Conservation (phyloP, 1,139 yeast genomes). For the Citeromyces siamensis region DNA sequence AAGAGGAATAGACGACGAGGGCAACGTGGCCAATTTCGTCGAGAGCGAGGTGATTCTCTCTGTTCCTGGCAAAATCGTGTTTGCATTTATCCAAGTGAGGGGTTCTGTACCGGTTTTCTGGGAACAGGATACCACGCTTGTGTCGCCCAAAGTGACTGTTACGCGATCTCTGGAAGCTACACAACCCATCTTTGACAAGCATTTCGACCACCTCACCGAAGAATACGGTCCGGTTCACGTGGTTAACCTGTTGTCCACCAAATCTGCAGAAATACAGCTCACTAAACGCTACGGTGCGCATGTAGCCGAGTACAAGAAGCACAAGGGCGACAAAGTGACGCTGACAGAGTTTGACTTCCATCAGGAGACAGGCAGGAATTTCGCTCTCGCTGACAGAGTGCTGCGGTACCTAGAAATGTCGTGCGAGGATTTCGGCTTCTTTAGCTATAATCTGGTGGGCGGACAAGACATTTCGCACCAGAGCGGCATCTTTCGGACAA, state of each 20-base stretch:
- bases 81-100: conserved; percentile 76
- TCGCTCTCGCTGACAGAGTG: conserved; percentile 69
- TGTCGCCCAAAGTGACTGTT: conserved; percentile 75
- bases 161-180: conserved; percentile 89
- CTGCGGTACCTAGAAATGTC: conserved; percentile 53
- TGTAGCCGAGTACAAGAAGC: conserved; percentile 20
- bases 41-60: conserved; percentile 80
- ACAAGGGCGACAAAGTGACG: conserved; percentile 28
- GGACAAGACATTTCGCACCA: conserved; percentile 50
- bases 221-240: conserved; percentile 83
- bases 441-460: conserved; percentile 42
- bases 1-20: conserved; percentile 92
- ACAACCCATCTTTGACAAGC: conserved; percentile 78
- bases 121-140: conserved; percentile 88
- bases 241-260: conserved; percentile 71
- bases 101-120: conserved; percentile 96
- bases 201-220: conserved; percentile 55
- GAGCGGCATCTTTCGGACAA: conserved; percentile 81
- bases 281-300: conserved; percentile 57
- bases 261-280: conserved; percentile 64
- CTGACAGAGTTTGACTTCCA: conserved; percentile 90
- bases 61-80: conserved; percentile 24
- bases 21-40: conserved; percentile 91
- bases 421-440: conserved; percentile 59
- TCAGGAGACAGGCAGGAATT: conserved; percentile 78